Base-by-base conservation (phyloP, 2,329 filamentous ascomycete genomes). In the Colletotrichum noveboracense region DNA sequence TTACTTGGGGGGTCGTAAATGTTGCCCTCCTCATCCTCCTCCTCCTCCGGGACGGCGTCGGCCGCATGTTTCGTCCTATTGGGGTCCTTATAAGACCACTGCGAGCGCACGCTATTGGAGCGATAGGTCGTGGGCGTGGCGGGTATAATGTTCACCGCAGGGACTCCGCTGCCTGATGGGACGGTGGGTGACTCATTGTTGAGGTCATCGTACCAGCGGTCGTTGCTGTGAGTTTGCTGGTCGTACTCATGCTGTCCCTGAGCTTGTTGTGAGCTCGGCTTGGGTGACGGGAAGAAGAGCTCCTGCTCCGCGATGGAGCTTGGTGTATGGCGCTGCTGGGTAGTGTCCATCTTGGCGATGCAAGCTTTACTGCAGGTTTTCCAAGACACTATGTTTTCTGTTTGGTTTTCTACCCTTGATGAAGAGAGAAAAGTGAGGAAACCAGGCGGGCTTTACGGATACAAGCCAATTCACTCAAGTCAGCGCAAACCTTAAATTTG, bases 261-360 rank as follows among this genome's bases (percentile, higher is more conserved):
- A 24, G 43, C 60, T 16, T 60, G 70, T 16, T 60, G 66, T 9
- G 73, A 58, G 30, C 62, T 58, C 21, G 43, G 43, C n/a, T 48
- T 48, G n/a, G 43, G 7, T 16, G 64, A 60, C 1, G 38, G 26
- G 16, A 73, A 75, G 56, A 73, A 75, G 16, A 75, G 64, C 56
- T 75, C 73, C 12, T 75, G 73, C 28, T 75, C 73, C 18, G 73
- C 62, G 58, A 75, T 75, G 64, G 73, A 72, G 64, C 48, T 75
- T 14, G 73, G 65, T 6, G 73, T 72, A 58, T 75, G 70, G 34
- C 64, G 72, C 30, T 72, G 62, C 69, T 75, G 73, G 13, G 70
- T 68, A 21, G 70, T 36, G 21, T 75, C 73, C 73, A 75, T 75
- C 34, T 64, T 61, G 38, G 52, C 18, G 69, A 43, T 32, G 73